Percentiles rank a stretch among this genome's conserved stretches.
Conservation (phyloP, 1,284 basidiomycete genomes). For the Vanrija pseudolonga region DNA sequence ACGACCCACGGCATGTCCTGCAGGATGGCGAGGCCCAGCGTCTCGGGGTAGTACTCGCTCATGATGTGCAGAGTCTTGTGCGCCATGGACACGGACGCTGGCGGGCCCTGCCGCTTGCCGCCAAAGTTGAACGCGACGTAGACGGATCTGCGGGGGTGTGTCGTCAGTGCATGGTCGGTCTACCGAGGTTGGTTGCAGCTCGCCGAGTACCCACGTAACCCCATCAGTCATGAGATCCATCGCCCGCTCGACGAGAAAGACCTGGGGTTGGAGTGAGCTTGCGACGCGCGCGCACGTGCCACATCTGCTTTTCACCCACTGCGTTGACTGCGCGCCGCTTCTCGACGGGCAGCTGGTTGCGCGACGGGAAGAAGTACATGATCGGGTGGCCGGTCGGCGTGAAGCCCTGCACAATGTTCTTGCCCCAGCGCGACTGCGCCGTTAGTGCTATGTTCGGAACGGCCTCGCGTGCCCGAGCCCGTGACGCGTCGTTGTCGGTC, state of each 20-base stretch:
- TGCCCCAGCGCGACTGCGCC: constrained; percentile 26
- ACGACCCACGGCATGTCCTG: constrained; percentile 40
- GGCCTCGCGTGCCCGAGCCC: neutral
- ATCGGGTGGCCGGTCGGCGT: constrained; percentile 23
- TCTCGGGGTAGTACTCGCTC: constrained; percentile 35
- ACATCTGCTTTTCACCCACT: constrained; percentile 14
- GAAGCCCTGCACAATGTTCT: constrained; percentile 31
- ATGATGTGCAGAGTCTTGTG: constrained; percentile 30
- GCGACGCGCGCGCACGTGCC: neutral
- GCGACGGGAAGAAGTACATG: constrained; percentile 31
- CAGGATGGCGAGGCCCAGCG: constrained; percentile 28
- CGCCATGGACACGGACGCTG: constrained; percentile 28
- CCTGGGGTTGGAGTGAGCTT: constrained; percentile 13
- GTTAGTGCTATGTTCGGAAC: neutral
- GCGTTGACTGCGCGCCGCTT: constrained; percentile 24
- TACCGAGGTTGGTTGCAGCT: neutral
- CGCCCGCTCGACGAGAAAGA: constrained; percentile 41
- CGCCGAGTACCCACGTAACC: constrained; percentile 25
- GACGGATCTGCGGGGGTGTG: constrained; percentile 19
- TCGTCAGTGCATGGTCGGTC: neutral
- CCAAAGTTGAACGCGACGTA: constrained; percentile 39
- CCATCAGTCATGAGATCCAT: constrained; percentile 38
- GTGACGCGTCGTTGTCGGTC: neutral
- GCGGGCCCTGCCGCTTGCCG: constrained; percentile 42
- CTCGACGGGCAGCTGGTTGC: constrained; percentile 29